Evolutionary conservation across 148 eudicot species (phyloP).

Genomic region (Camellia sinensis): DNA sequence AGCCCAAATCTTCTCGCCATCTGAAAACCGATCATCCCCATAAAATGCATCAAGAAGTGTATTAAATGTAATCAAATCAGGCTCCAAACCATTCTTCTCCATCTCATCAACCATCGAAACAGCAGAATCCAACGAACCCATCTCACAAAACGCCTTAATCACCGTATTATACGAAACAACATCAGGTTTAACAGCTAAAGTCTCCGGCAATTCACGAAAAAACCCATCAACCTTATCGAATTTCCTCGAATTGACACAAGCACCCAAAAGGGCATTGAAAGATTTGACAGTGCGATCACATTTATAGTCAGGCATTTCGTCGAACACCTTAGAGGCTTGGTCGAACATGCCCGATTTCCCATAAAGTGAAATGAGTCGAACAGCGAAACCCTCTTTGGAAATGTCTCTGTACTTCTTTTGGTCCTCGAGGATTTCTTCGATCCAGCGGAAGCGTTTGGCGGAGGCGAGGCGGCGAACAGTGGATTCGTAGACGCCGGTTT

Average conservation of each 20-base stretch:
- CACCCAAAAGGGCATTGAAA: slow-evolving; percentile 61
- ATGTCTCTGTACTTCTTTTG: slow-evolving; percentile 51
- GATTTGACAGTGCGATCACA: slow-evolving; percentile 45
- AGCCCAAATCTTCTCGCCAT: slow-evolving; percentile 51
- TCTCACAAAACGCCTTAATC: slow-evolving; percentile 39
- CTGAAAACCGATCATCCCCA: slow-evolving; percentile 22
- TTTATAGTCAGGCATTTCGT: slow-evolving; percentile 56
- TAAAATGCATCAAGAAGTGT: slow-evolving; percentile 42
- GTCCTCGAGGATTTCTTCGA: slow-evolving; percentile 61
- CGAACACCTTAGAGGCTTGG: slow-evolving; percentile 60
- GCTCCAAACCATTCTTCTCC: slow-evolving; percentile 39
- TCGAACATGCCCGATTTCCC: slow-evolving; percentile 62
- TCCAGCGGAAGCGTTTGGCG: slow-evolving; percentile 35
- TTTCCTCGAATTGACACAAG: slow-evolving; percentile 46
- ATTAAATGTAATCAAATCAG: slow-evolving; percentile 34
- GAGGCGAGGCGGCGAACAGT: slow-evolving; percentile 50
- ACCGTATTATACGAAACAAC: slow-evolving; percentile 47
- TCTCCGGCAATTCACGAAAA: slow-evolving; percentile 39
- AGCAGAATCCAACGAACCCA: slow-evolving; percentile 37
- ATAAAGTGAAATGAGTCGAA: slow-evolving; percentile 44
- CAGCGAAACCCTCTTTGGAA: slow-evolving; percentile 43
- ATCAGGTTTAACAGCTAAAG: slow-evolving; percentile 39
- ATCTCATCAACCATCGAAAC: slow-evolving; percentile 41
- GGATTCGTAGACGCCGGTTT: slow-evolving; percentile 30
- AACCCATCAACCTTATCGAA: slow-evolving; percentile 36